Evolutionary conservation across 129 eudicot genomes (phyloP), one percentile per base, ranked within the genome.

Genomic region (Flaveria linearis): DNA sequence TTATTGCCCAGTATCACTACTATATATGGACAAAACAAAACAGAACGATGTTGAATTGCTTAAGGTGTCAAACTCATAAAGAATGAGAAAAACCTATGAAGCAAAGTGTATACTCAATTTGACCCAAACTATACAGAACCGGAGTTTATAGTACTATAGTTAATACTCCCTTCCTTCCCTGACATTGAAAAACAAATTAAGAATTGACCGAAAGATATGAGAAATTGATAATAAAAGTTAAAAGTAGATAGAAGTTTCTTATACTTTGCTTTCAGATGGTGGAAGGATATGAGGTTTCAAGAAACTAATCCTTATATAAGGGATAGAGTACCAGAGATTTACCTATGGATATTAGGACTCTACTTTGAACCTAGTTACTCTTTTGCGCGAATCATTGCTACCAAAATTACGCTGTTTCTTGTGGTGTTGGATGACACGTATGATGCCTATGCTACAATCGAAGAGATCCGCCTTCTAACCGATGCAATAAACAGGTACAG

Each of bases 281-380:
- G 86, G 86, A 83, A 78, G 36, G 76, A 83, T 75, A 75, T 83
- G 62, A 78, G 51, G 36, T 78, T 83, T 46, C 76, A 71, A 23
- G 45, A 68, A 56, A 83, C 69, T 36, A 43, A 58, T 28, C 77
- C 86, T 13, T 83, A 78, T 68, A 56, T 71, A 28, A 83, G 83
- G 77, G 80, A 83, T 68, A 73, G 86, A 68, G 77, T 83, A 17
- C 72, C 86, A 5, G 86, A 83, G 73, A 74, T 61, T 26, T 83
- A 78, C 28, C 68, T 83, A 39, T 83, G 86, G 86, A 78, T 73
- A n/a, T 57, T 83, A 23, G 86, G 86, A 41, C n/a, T 80, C 16
- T 83, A 78, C 45, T 78, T 62, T 58, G 86, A 83, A 70, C 83
- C 86, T 16, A 43, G 47, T 26, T 83, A 83, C 74, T 72, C 86